Conservation (phyloP, 805 yeast species). For the Vanderwaltozyma yarrowii region DNA sequence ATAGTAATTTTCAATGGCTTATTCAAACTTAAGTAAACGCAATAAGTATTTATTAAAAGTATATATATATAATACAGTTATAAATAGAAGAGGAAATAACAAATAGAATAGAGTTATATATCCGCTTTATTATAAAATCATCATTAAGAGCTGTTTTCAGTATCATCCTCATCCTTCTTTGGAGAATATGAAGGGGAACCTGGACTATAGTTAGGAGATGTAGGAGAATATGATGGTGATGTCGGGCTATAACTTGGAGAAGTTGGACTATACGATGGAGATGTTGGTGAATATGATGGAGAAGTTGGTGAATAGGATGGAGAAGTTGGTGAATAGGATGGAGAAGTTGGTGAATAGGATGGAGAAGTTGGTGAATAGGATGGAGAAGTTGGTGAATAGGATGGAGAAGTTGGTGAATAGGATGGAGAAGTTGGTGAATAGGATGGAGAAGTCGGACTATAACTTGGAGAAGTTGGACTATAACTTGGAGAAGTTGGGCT, state of each 20-base stretch:
- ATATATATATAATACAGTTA: slow-evolving; percentile 1
- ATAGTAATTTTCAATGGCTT: too few relatives aligned
- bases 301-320: slow-evolving; percentile 55
- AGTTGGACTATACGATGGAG: slow-evolving; percentile 42
- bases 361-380: slow-evolving; percentile 59
- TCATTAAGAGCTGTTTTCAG: slow-evolving; percentile 4
- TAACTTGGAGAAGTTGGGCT: slow-evolving; percentile 62
- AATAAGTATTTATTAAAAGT: neutral
- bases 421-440: slow-evolving; percentile 65
- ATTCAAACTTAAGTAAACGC: too few relatives aligned
- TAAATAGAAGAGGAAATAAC: neutral
- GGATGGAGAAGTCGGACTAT: slow-evolving; percentile 66
- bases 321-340: slow-evolving; percentile 45
- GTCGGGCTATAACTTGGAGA: slow-evolving; percentile 47
- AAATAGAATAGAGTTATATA: too few relatives aligned
- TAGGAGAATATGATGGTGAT: slow-evolving; percentile 45
- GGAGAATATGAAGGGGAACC: slow-evolving; percentile 48
- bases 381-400: slow-evolving; percentile 66
- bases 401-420: slow-evolving; percentile 55
- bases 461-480: slow-evolving; percentile 69
- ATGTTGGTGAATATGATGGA: slow-evolving; percentile 55
- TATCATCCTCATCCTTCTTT: slow-evolving; percentile 8
- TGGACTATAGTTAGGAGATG: slow-evolving; percentile 43
- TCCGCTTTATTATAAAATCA: too few relatives aligned
- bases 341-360: slow-evolving; percentile 70